Evolutionary conservation across 345 rosid genomes (phyloP), one percentile per base, ranked within the genome.

Genomic region (Sapria himalayana): DNA sequence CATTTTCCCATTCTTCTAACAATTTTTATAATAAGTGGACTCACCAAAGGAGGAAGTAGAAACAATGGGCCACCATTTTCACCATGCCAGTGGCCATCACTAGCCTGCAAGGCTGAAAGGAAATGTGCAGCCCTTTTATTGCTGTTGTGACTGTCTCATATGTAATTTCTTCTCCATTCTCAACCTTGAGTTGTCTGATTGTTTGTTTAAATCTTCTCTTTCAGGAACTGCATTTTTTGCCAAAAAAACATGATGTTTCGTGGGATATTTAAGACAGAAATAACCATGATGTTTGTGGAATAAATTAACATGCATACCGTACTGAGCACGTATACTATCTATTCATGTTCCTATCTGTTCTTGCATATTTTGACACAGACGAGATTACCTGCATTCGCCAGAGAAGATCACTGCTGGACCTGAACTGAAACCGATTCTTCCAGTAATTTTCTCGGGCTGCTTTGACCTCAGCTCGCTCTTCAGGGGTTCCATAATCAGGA

Each of bases 31-130:
- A n/a, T n/a, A n/a, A n/a, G n/a, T n/a, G n/a, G n/a, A n/a, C n/a
- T n/a, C 23, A 69, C 73, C 49, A 63, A 19, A 4, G 81, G 81
- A 38, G 81, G 81, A 51, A 73, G 65, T 47, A 66, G 70, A 60
- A 73, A 73, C 49, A 71, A 54, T 0, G 72, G 72, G 18, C 81
- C 81, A 19, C 74, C 65, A 35, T 66, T 70, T 54, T 73, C 77
- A 15, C 76, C 74, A 1, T 76, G 77, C 80, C 81, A 73, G 45
- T 73, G 77, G 8, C 81, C 81, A 29, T 73, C 74, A 22, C 56
- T 55, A 10, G 77, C 67, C 37, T 73, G 81, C 51, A 73, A 65
- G 9, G 63, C 67, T 10, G 81, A 67, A 58, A 69, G 67, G 59
- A 73, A 64, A 49, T 46, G 15, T 29, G 55, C 77, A 3, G 65